A percentile compares a stretch with the other conserved stretches of the same genome.
Evolutionary conservation across 345 rosid species (phyloP).

Genomic region (Acer yangbiense): DNA sequence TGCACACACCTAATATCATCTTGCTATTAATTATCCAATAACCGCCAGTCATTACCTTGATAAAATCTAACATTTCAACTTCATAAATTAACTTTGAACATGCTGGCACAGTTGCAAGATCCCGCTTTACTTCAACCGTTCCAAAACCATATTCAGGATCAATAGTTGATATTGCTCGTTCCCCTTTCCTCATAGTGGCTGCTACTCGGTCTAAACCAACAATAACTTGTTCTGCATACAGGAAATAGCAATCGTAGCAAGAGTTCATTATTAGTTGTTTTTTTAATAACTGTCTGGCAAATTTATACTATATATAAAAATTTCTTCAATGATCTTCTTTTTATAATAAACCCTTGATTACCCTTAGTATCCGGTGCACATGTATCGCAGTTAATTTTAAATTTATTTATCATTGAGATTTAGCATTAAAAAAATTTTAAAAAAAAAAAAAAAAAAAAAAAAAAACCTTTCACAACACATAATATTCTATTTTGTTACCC

Average conservation of each 20-base stretch:
- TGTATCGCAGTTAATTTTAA: background rate
- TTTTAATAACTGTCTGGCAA: background rate
- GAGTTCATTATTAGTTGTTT: background rate
- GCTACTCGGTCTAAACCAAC: slow-evolving; percentile 53
- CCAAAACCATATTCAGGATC: slow-evolving; percentile 58
- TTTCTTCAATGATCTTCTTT: background rate
- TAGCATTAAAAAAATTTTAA: background rate
- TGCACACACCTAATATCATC: background rate
- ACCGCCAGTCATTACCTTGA: slow-evolving; percentile 35
- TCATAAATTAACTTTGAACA: slow-evolving; percentile 45
- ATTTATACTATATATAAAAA: background rate
- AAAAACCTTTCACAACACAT: background rate
- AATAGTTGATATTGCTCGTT: slow-evolving; percentile 42
- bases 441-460: too few relatives aligned
- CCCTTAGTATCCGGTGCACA: background rate
- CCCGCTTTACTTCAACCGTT: slow-evolving; percentile 33
- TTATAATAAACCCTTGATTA: background rate
- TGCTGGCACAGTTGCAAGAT: slow-evolving; percentile 45
- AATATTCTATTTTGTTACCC: background rate
- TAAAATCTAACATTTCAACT: slow-evolving; percentile 49
- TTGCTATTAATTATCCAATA: background rate
- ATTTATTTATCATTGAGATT: background rate
- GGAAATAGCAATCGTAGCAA: slow-evolving; percentile 2
- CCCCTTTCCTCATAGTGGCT: slow-evolving; percentile 60
- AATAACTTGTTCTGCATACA: slow-evolving; percentile 46